These are phyloP conservation scores for Cordyceps farinosa DNA, from an alignment of 2,329 filamentous ascomycete genomes.

Conservation along the genomic window DNA sequence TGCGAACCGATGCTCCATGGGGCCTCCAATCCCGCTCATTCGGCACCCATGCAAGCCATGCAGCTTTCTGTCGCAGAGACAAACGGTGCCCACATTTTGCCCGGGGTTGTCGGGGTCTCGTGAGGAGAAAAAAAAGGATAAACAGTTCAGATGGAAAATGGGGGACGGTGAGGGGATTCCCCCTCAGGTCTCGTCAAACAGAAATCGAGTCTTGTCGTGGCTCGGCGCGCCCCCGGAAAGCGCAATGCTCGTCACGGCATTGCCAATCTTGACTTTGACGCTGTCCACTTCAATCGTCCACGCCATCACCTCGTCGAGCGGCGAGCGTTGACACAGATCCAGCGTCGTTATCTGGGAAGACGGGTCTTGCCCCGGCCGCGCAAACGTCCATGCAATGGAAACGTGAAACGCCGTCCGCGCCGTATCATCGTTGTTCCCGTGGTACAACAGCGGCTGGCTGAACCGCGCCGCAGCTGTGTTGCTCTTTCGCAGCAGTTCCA, in stretches of 20 bases:
- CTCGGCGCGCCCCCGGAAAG: slow-evolving; percentile 26
- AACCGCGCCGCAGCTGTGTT: slow-evolving; percentile 60
- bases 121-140: background rate
- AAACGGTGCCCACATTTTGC: slow-evolving; percentile 1
- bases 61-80: background rate
- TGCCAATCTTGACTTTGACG: slow-evolving; percentile 74
- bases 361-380: slow-evolving; percentile 44
- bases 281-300: slow-evolving; percentile 54
- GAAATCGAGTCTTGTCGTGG: slow-evolving; percentile 17
- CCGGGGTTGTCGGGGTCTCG: background rate
- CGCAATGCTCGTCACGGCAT: slow-evolving; percentile 54
- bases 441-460: slow-evolving; percentile 70
- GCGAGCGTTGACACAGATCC: slow-evolving; percentile 24
- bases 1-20: background rate
- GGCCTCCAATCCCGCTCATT: background rate
- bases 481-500: slow-evolving; percentile 60
- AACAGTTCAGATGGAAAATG: no score
- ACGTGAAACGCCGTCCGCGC: slow-evolving; percentile 66
- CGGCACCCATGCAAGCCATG: background rate
- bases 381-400: slow-evolving; percentile 81
- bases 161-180: no score
- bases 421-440: slow-evolving; percentile 25
- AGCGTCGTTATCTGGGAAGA: slow-evolving; percentile 24
- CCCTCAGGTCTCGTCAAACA: slow-evolving; percentile 17
- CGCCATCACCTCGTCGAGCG: slow-evolving; percentile 30